Base-by-base conservation (phyloP, 352 stramenopile genomes). In the Thalassiosira exigua region DNA sequence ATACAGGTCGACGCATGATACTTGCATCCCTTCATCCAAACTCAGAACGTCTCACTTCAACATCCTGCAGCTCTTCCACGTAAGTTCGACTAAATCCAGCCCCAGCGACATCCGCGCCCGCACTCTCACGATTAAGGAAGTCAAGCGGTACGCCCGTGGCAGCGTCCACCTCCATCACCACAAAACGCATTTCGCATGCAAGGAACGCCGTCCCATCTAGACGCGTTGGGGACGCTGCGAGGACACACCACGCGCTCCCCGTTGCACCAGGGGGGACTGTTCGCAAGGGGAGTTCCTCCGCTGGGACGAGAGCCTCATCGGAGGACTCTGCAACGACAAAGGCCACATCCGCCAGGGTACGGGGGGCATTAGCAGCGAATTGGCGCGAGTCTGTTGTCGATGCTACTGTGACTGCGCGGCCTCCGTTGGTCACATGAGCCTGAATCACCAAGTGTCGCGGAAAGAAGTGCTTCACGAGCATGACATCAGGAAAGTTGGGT, bases 291-390 rank as follows among this genome's bases (percentile, higher is more conserved):
- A 94, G 60, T 56, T 86, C 69, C n/a, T 84, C 56, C 26, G 69
- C 79, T 19, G 85, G 85, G 29, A 85, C 56, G 21, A 94, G 84
- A 5, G 84, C 85, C 68, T 94, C 88, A 71, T 94, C 88, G 7
- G 88, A 94, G 59, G 84, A 91, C 73, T 94, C 88, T 0, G 88
- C 88, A 30, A 94, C 81, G 2, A 92, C 83, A 83, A 92, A 91
- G 3, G 82, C 72, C 53, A 94, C 64, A 67, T 94, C 85, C 1
- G 82, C 68, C 5, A 94, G 44, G 22, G 82, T 81, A 53, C 75
- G n/a, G n/a, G n/a, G n/a, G n/a, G n/a, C n/a, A n/a, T n/a, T n/a
- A n/a, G n/a, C n/a, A n/a, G n/a, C n/a, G n/a, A n/a, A n/a, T n/a
- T n/a, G n/a, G n/a, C n/a, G n/a, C n/a, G n/a, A 61, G 5, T 52